Percentiles rank a stretch among this genome's conserved stretches.
Evolutionary conservation across 2,329 filamentous ascomycete genomes (phyloP).

Genomic region (Fusarium irregulare): DNA sequence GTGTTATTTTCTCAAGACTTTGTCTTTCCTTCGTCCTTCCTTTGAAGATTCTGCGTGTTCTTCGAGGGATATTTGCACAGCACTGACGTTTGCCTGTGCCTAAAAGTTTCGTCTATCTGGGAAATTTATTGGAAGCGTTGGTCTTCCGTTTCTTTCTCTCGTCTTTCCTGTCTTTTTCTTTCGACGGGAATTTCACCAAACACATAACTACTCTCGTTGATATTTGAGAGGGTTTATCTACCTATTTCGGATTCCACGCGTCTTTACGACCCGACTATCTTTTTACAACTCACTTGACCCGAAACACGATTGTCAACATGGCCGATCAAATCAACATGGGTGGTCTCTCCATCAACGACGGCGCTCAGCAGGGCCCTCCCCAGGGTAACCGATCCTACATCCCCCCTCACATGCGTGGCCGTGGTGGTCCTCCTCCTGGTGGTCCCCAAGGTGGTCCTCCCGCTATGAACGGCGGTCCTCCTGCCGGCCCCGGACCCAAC

Average conservation of each 20-base stretch:
- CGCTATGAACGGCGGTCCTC: constrained; percentile 29
- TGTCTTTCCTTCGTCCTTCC: constrained; percentile 59
- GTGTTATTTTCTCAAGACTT: constrained; percentile 48
- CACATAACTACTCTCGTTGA: constrained; percentile 38
- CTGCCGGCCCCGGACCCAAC: constrained; percentile 49
- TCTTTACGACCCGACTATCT: constrained; percentile 39
- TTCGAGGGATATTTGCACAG: constrained; percentile 54
- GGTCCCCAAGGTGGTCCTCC: constrained; percentile 33
- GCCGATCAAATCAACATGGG: constrained; percentile 87
- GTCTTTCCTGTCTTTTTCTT: constrained; percentile 48
- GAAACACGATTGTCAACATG: constrained; percentile 65
- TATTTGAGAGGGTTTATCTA: constrained; percentile 45
- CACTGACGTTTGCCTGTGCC: constrained; percentile 48
- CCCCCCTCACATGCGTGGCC: constrained; percentile 80
- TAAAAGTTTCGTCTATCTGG: constrained; percentile 49
- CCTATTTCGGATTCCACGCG: constrained; percentile 34
- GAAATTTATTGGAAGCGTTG: constrained; percentile 49
- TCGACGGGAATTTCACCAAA: constrained; percentile 47
- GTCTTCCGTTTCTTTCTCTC: constrained; percentile 51
- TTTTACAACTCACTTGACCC: constrained; percentile 35
- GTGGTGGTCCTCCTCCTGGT: constrained; percentile 46
- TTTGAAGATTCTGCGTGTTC: constrained; percentile 60
- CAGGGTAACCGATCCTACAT: constrained; percentile 76
- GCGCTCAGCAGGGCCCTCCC: constrained; percentile 45
- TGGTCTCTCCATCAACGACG: constrained; percentile 72